Evolutionary conservation across 257 asterid species (phyloP).

Genomic region (Lycium barbarum): DNA sequence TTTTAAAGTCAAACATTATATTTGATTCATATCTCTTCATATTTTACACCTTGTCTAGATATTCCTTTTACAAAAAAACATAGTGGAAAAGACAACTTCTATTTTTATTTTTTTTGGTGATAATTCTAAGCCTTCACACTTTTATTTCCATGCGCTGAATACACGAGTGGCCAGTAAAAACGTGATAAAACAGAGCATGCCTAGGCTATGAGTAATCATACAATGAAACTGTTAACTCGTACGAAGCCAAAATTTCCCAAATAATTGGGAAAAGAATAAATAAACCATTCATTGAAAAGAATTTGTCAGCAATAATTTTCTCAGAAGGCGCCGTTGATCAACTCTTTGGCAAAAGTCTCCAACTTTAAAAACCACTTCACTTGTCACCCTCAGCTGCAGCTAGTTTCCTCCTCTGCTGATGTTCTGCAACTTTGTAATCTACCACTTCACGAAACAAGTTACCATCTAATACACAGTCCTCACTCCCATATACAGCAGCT

Average conservation of each 20-base stretch:
- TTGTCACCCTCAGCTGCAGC: conserved; percentile 34
- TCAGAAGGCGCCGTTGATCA: neutral
- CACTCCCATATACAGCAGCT: conserved; percentile 94
- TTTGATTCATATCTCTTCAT: too few species aligned
- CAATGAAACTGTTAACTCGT: neutral
- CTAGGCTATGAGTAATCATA: neutral
- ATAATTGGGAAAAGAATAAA: neutral
- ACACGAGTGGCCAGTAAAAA: neutral
- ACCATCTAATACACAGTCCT: conserved; percentile 76
- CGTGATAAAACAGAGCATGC: neutral
- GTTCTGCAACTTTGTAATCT: conserved; percentile 89
- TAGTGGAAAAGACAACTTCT: too few species aligned
- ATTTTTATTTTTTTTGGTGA: neutral
- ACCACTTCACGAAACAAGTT: conserved; percentile 82
- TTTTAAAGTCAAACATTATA: too few species aligned
- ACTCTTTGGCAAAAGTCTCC: neutral
- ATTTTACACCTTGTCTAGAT: too few species aligned
- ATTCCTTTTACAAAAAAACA: too few species aligned
- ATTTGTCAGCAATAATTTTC: neutral
- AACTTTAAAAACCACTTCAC: neutral
- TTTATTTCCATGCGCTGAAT: neutral
- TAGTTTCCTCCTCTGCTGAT: conserved; percentile 84
- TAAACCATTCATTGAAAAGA: neutral
- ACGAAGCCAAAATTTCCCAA: conserved; percentile 33
- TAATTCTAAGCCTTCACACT: neutral